Evolutionary conservation across 2,329 filamentous ascomycete species (phyloP), one percentile per base, ranked within the genome.

Genomic region (Neocucurbitaria cava): DNA sequence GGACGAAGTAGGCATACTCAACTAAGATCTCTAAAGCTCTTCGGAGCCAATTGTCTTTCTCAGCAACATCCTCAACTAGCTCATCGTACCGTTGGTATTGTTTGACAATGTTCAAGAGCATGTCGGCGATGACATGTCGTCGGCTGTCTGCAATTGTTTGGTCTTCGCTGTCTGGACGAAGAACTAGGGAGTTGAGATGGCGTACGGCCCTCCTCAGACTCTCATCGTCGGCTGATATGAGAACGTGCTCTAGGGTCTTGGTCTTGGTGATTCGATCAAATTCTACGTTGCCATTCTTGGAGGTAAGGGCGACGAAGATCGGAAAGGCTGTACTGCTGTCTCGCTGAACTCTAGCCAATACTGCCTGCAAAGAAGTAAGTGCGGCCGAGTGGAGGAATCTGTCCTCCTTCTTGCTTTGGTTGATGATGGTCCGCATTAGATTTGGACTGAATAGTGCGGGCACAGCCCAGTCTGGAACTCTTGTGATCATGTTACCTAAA

Each of bases 261-360:
- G 89, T 89, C 72, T 90, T 95, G 0, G 93, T 96, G 52, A 89
- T 82, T 59, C 90, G 88, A 70, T 98, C 95, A 68, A 98, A 95
- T 69, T 89, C 91, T 62, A 91, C 87, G 1, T 84, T 83, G 1
- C 91, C 90, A 55, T 88, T 80, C 46, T 86, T 85, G 33, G 86
- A 85, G 39, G 95, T 82, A n/a, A 97, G 78, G 21, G 85, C 85
- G 36, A 82, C 81, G 11, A 95, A 77, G 6, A 94, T 79, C 1
- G 83, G 78, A 3, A 83, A 74, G 1, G 91, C 82, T 20, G 87
- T 80, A 5, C 79, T 78, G 0, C 88, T 85, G 4, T 82, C 64
- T 20, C 62, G 78, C 54, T 89, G 84, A 1, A 88, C 87, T 15
- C 86, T 84, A 23, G 79, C 78, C 62, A 91, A 86, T 13, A 96